Conservation (phyloP, 1,284 basidiomycete genomes). For the Xerocomus nothofagi region DNA sequence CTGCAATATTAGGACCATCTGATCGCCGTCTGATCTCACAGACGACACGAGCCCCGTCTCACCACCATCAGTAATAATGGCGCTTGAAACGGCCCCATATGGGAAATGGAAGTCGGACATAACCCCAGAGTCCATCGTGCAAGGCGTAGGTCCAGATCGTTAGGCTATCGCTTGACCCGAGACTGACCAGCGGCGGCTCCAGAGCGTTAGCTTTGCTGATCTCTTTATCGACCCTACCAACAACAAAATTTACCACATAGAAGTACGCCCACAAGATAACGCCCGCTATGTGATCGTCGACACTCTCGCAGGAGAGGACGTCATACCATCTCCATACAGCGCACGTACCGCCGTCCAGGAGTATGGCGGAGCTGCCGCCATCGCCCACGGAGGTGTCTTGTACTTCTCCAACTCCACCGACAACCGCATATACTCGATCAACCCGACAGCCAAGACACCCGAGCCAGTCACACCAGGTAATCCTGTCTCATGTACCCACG, state of each 20-base stretch:
- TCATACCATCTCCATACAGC: slow-evolving; percentile 36
- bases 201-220: slow-evolving; percentile 33
- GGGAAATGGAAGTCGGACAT: slow-evolving; percentile 65
- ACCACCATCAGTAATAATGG: slow-evolving; percentile 13
- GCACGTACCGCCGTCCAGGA: slow-evolving; percentile 41
- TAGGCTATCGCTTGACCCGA: background rate
- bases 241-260: slow-evolving; percentile 38
- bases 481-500: background rate
- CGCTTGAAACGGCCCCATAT: slow-evolving; percentile 44
- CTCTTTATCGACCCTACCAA: slow-evolving; percentile 38
- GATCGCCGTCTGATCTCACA: no score
- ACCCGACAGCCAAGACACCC: background rate
- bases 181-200: background rate
- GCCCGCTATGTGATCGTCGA: slow-evolving; percentile 32
- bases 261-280: slow-evolving; percentile 42
- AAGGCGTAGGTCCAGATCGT: slow-evolving; percentile 40
- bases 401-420: slow-evolving; percentile 38
- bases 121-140: slow-evolving; percentile 50
- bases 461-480: slow-evolving; percentile 32
- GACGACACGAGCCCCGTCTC: no score
- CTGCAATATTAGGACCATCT: no score
- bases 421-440: slow-evolving; percentile 27
- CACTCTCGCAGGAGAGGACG: slow-evolving; percentile 26
- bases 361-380: slow-evolving; percentile 41
- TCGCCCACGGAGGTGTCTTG: slow-evolving; percentile 31